Base-by-base conservation (phyloP, 2,329 filamentous ascomycete genomes). In the Pyrenophora tritici-repentis region DNA sequence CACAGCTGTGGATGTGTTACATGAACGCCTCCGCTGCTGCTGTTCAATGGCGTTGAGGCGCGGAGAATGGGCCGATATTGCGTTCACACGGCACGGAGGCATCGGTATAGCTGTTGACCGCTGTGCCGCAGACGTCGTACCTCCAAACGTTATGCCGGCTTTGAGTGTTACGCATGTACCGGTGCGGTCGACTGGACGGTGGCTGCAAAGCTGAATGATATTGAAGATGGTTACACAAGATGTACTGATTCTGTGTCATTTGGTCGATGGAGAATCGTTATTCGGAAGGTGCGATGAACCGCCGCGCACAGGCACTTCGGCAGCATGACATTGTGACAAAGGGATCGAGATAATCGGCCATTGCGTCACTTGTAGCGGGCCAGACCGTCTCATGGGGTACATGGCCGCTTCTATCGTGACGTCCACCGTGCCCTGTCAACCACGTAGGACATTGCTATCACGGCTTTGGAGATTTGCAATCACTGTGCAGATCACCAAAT, bases 41-140 rank as follows among this genome's bases (percentile, higher is more conserved):
- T 24, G 6, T 17, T 37, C 34, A 55, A 53, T 51, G 50, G 44
- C 14, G n/a, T 41, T 38, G 7, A 6, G 34, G n/a, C 18, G 20
- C 31, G 36, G 17, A 37, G 2, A 14, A 31, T 18, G 18, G 20
- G 12, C 37, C 13, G 22, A 24, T 24, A 37, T 47, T 45, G 37
- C 42, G 29, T 40, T 17, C 18, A 40, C 14, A 47, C 55, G 34
- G 47, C 43, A 51, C 42, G 42, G 42, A 26, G 43, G 40, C 16
- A 20, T 39, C 35, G 22, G 17, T 17, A 32, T 38, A 12, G 5
- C n/a, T 18, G 8, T 18, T 13, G 17, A 29, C 34, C 37, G 34
- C 42, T 45, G 26, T 26, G 32, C 5, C 14, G 13, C 34, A 26
- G 8, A 7, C 24, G 24, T 26, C 8, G 24, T 26, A 6, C 24